These are phyloP conservation scores for Daldinia decipiens DNA, from an alignment of 495 filamentous ascomycete genomes.

Conservation along the genomic window DNA sequence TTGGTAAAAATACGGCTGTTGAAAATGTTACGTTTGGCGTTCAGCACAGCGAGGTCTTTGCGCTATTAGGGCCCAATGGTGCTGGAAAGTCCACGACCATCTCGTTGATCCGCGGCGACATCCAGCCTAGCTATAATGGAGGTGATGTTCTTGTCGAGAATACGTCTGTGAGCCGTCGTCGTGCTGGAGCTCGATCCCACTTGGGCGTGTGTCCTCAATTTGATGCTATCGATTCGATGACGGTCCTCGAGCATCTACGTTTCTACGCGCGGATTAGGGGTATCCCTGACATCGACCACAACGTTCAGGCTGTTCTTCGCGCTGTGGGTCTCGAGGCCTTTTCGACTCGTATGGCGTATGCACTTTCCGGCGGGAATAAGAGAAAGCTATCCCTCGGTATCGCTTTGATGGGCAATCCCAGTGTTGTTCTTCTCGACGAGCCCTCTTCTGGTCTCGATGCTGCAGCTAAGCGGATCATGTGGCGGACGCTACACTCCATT, in stretches of 20 bases:
- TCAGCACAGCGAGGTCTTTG: slow-evolving; percentile 80
- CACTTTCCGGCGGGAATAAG: slow-evolving; percentile 78
- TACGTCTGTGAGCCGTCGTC: slow-evolving; percentile 70
- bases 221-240: slow-evolving; percentile 75
- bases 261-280: slow-evolving; percentile 81
- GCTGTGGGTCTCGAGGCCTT: slow-evolving; percentile 71
- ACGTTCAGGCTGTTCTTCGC: slow-evolving; percentile 66
- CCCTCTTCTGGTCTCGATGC: slow-evolving; percentile 77
- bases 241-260: slow-evolving; percentile 72
- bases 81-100: slow-evolving; percentile 91
- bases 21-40: slow-evolving; percentile 86
- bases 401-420: slow-evolving; percentile 79
- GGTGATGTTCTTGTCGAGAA: slow-evolving; percentile 82
- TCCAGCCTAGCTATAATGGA: slow-evolving; percentile 66
- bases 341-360: slow-evolving; percentile 68
- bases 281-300: slow-evolving; percentile 69
- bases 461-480: slow-evolving; percentile 78
- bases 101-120: slow-evolving; percentile 83
- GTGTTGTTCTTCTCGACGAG: slow-evolving; percentile 77
- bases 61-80: slow-evolving; percentile 86
- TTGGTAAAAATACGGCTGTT: slow-evolving; percentile 75
- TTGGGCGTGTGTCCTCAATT: slow-evolving; percentile 85
- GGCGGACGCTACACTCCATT: slow-evolving; percentile 70
- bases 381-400: slow-evolving; percentile 78
- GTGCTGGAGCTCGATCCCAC: slow-evolving; percentile 71